Conservation (phyloP, 371 early-diverging fungal genomes). For the Lichtheimia ramosa region DNA sequence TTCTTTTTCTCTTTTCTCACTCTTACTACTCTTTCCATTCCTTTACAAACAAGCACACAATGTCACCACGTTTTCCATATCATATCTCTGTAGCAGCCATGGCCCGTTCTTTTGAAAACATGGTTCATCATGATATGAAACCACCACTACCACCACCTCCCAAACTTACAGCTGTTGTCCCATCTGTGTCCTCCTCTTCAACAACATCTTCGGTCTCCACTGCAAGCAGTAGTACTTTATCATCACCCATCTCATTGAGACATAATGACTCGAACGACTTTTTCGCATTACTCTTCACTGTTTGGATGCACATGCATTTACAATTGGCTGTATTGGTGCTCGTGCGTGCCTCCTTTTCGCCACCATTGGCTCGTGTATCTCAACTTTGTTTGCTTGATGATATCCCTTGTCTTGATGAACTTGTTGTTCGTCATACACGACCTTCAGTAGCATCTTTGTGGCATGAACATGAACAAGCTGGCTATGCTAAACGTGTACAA, state of each 20-base stretch:
- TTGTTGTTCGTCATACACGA: neutral
- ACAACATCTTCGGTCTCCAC: neutral
- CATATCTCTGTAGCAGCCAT: neutral
- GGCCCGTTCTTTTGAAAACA: neutral
- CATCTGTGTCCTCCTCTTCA: neutral
- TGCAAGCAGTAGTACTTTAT: neutral
- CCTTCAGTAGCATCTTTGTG: neutral
- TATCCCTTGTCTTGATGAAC: neutral
- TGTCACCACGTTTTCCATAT: neutral
- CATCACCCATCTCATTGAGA: neutral
- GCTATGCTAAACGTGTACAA: neutral
- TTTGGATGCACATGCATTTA: neutral
- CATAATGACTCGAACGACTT: neutral
- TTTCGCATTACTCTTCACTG: neutral
- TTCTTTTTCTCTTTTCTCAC: neutral
- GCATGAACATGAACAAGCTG: neutral
- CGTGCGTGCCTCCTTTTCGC: neutral
- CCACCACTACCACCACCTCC: neutral
- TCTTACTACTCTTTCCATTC: neutral
- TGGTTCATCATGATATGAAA: neutral
- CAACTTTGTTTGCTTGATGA: neutral
- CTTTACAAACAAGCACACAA: neutral
- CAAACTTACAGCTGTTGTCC: neutral
- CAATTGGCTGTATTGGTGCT: too few species aligned
- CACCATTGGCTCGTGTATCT: neutral